Conservation (phyloP, 1,139 yeast genomes). For the Hyphopichia buzzinii region DNA sequence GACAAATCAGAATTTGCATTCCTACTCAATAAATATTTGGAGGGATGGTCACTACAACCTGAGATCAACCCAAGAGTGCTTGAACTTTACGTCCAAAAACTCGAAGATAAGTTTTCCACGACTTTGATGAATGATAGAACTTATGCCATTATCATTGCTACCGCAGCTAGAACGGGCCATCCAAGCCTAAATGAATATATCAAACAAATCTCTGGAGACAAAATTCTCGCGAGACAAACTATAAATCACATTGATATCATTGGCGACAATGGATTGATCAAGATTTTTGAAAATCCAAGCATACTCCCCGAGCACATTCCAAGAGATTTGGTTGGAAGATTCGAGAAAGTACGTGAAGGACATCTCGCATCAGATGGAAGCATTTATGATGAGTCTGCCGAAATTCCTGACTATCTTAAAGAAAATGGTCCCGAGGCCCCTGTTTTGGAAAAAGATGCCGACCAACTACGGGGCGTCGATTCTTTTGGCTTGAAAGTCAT, state of each 20-base stretch:
- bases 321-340: constrained; percentile 29
- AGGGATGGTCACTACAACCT: constrained; percentile 31
- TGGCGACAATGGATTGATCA: constrained; percentile 59
- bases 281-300: constrained; percentile 24
- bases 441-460: constrained; percentile 50
- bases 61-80: constrained; percentile 25
- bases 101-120: constrained; percentile 18
- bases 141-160: constrained; percentile 37
- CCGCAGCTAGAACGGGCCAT: constrained; percentile 21
- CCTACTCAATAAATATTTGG: constrained; percentile 38
- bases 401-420: constrained; percentile 28
- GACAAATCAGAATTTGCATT: constrained; percentile 32
- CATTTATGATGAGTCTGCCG: constrained; percentile 12
- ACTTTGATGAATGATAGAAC: constrained; percentile 40
- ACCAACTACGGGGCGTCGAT: constrained; percentile 63
- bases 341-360: constrained; percentile 11
- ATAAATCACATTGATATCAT: constrained; percentile 66
- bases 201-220: constrained; percentile 7
- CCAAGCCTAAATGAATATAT: constrained; percentile 10
- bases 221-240: constrained; percentile 29
- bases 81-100: constrained; percentile 24
- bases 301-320: constrained; percentile 34
- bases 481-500: constrained; percentile 80
- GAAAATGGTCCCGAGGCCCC: constrained; percentile 25
- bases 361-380: constrained; percentile 10